phyloP scores from a whole-genome alignment of 1,284 basidiomycete species.

The Sanghuangporus weigelae region DNA sequence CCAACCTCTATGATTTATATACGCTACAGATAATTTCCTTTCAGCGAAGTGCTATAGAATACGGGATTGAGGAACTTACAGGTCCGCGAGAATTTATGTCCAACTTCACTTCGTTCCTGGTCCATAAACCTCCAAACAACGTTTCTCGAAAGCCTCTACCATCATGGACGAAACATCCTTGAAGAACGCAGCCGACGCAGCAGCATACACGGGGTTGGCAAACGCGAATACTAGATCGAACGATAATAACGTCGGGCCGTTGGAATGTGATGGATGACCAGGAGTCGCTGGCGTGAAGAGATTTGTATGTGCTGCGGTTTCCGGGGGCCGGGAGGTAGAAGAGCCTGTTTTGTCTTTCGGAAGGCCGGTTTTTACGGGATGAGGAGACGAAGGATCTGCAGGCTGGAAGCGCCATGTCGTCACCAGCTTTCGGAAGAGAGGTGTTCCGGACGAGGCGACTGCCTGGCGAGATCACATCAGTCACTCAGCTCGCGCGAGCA shows the following conservation, averaged over 20 bases:
- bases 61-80: neutral
- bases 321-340: neutral
- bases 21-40: neutral
- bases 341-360: neutral
- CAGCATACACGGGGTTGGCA: slow-evolving; percentile 80
- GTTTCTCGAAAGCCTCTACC: slow-evolving; percentile 87
- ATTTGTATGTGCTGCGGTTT: slow-evolving; percentile 11
- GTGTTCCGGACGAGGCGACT: slow-evolving; percentile 75
- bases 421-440: slow-evolving; percentile 80
- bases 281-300: slow-evolving; percentile 4
- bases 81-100: neutral
- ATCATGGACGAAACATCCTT: slow-evolving; percentile 84
- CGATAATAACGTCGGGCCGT: slow-evolving; percentile 63
- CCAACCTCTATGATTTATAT: neutral
- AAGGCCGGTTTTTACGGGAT: slow-evolving; percentile 27
- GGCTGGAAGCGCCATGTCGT: slow-evolving; percentile 80
- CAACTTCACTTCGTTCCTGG: neutral
- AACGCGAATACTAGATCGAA: slow-evolving; percentile 86
- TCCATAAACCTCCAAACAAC: slow-evolving; percentile 73
- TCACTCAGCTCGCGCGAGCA: neutral
- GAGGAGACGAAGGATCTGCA: slow-evolving; percentile 40
- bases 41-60: neutral
- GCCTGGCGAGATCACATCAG: slow-evolving; percentile 37
- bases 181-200: slow-evolving; percentile 79
- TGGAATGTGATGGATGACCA: slow-evolving; percentile 22